Evolutionary conservation across 345 rosid genomes (phyloP), one percentile per base, ranked within the genome.

Genomic region (Syzygium aromaticum): DNA sequence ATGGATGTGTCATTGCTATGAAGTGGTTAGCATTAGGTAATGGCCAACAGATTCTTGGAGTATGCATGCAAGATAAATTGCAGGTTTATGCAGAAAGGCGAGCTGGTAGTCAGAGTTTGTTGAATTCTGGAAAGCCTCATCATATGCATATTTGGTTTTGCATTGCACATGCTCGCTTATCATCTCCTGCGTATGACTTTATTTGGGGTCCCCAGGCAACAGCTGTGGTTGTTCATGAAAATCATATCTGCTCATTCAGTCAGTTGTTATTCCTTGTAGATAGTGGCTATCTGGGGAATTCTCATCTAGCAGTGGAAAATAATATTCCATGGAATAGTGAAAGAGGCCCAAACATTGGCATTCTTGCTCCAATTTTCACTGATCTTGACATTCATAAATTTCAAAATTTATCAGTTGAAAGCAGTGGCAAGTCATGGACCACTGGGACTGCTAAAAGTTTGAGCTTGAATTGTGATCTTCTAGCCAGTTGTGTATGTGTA

Each of bases 21-120:
- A 94, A 92, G 88, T 96, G 99, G 99, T 88, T 93, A 89, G 28
- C 92, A 87, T 78, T 93, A 88, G 96, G 94, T 17, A 95, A 92
- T 85, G 96, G 95, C 88, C 96, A 94, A 86, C 90, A 90, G 67
- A 56, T 95, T 51, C 95, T 97, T 91, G 96, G 95, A 77, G 94
- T 95, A 87, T 96, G 98, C 95, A 86, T 91, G 89, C 90, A 87
- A 89, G 93, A 95, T 88, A 93, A 94, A 91, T 85, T 97, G 89
- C 94, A 78, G 89, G 82, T 97, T 52, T 96, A 96, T 92, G 94
- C 93, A 87, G 94, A 93, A 85, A 94, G 89, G 89, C 92, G 87
- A 86, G 90, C 89, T 87, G 90, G 91, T 85, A 90, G 91, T 89
- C 93, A 87, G 85, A 89, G 89, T 84, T 89, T 90, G 40, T 61